Conservation (phyloP, 345 rosid genomes). For the Syzygium jambos region DNA sequence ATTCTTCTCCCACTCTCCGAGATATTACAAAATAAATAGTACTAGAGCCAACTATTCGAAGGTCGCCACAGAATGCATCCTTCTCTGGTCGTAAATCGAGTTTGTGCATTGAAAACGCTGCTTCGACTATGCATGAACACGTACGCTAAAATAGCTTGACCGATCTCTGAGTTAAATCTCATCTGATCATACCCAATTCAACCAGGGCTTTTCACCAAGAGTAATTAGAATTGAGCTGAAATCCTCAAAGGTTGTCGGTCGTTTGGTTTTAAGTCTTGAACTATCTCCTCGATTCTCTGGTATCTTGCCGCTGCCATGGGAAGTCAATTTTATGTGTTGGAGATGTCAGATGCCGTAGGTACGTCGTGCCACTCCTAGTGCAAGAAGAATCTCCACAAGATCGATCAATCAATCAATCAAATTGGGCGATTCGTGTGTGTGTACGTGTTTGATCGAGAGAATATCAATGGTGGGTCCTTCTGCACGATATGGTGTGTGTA, state of each 20-base stretch:
- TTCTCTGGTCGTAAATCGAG: no score
- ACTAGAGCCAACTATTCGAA: background rate
- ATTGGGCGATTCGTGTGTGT: background rate
- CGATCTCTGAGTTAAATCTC: background rate
- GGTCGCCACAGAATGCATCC: background rate
- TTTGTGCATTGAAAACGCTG: no score
- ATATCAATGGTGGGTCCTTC: background rate
- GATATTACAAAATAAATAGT: background rate
- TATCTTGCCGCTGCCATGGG: background rate
- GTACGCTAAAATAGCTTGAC: background rate
- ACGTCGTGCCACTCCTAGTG: background rate
- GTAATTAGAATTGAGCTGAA: background rate
- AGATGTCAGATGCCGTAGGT: background rate
- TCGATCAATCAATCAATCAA: background rate
- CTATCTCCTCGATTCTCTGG: background rate
- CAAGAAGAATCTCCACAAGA: background rate
- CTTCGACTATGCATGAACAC: background rate
- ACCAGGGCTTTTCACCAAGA: background rate
- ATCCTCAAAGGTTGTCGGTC: background rate
- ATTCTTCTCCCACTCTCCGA: background rate
- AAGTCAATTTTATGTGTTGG: background rate
- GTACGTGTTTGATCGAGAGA: background rate
- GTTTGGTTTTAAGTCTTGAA: background rate
- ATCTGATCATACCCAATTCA: background rate
- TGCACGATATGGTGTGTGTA: background rate